Evolutionary conservation across 495 filamentous ascomycete species (phyloP), one percentile per base, ranked within the genome.

Genomic region (Trichocladium antarcticum): DNA sequence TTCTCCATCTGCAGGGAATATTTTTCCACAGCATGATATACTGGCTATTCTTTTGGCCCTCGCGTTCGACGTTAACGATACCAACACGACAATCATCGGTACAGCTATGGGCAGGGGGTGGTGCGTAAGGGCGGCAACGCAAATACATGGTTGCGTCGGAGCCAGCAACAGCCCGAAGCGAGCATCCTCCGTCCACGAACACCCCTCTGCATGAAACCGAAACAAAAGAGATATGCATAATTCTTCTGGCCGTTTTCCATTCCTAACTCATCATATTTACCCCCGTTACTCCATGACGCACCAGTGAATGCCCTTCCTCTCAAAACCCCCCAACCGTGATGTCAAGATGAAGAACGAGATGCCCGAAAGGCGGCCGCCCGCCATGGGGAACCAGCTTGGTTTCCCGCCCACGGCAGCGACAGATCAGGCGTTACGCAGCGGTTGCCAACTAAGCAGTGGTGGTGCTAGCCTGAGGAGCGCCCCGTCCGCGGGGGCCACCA

Each of bases 401-500:
- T 32, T 42, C 16, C 6, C 14, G 7, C 27, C 10, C 24, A 8
- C 6, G 16, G 46, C 29, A 22, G 50, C 22, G n/a, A 19, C 12
- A 21, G 40, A 15, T 42, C 40, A 49, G 32, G 6, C 45, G 5
- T 37, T 28, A 54, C 4, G 52, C 50, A n/a, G 53, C 12, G 14
- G 28, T 37, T 19, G 49, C 56, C 49, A 51, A 24, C 58, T 63
- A 65, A 35, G 58, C 57, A 29, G 56, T 27, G 8, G 56, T 27
- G 8, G 24, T 38, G 40, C 57, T 54, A 22, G 51, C 43, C 41
- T 74, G 70, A 14, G 68, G 54, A 39, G 61, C 53, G 24, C 72
- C 69, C 40, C 75, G 62, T 22, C 72, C 69, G 19, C 71, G 67
- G 35, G 68, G 64, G 54, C 81, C 78, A 42, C 80, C 78, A 61